These are phyloP conservation scores for Aspergillus egyptiacus DNA, from an alignment of 495 filamentous ascomycete species.

Conservation along the genomic window DNA sequence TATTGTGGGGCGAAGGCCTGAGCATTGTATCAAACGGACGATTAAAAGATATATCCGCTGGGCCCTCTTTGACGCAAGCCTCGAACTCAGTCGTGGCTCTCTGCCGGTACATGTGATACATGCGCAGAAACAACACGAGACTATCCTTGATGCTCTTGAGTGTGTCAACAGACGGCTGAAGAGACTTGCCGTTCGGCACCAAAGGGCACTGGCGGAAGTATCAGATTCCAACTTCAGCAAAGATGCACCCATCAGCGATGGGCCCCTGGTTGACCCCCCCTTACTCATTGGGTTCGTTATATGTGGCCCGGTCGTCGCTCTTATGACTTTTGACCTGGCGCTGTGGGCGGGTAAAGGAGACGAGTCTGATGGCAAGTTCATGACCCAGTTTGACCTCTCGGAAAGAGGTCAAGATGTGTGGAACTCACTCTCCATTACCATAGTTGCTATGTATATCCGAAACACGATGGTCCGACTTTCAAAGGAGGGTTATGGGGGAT, in stretches of 20 bases:
- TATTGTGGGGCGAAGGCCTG: constrained; percentile 21
- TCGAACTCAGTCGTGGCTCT: constrained; percentile 16
- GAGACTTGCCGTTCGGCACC: constrained; percentile 24
- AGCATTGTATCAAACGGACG: constrained; percentile 26
- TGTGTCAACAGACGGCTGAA: constrained; percentile 28
- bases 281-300: constrained; percentile 38
- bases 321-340: constrained; percentile 34
- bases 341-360: constrained; percentile 14
- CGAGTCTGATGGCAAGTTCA: constrained; percentile 19
- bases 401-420: constrained; percentile 41
- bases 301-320: constrained; percentile 36
- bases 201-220: constrained; percentile 1
- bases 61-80: constrained; percentile 34
- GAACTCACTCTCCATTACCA: constrained; percentile 42
- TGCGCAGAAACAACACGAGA: constrained; percentile 25
- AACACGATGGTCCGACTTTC: constrained; percentile 32
- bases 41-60: constrained; percentile 39
- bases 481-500: constrained; percentile 8
- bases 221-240: not conserved
- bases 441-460: constrained; percentile 34
- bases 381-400: constrained; percentile 37
- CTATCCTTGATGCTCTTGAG: constrained; percentile 24
- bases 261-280: constrained; percentile 9
- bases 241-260: not conserved
- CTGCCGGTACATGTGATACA: constrained; percentile 33